Evolutionary conservation across 1,139 yeast species (phyloP), one percentile per base, ranked within the genome.

Genomic region (Taphrina populina): DNA sequence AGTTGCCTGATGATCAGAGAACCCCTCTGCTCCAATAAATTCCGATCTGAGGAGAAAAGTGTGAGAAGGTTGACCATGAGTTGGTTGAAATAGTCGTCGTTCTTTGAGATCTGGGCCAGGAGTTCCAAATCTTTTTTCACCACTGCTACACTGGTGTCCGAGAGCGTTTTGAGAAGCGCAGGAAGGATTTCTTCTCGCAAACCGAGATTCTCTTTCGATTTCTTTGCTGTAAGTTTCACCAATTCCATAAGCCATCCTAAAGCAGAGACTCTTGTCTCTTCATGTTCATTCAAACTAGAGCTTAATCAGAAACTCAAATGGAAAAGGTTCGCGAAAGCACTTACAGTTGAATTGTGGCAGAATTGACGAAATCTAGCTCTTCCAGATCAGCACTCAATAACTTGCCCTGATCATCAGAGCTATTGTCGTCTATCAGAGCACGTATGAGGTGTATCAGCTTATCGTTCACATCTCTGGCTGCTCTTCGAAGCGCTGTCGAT

Each of bases 241-340:
- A 94, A 74, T 76, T 88, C 81, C 23, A 83, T 82, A 33, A 94
- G 74, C 98, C 98, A 94, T 62, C 90, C 96, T 44, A 94, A 73
- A 17, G 95, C 85, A 0, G 95, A 88, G 17, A 88, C 77, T 61
- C 94, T 75, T 0, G 96, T 86, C 32, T 83, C 80, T 62, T 88
- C 95, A 63, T 87, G 84, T 57, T 83, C 85, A 62, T 79, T 81
- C 59, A 79, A 19, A 5, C 41, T 36, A 19, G 24, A 17, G 7
- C 10, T 17, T 27, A 8, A 33, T 8, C 13, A 8, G 15, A 10
- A 10, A 7, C 15, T 33, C 15, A 11, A 8, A 27, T 27, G 30
- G 8, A 15, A 8, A 33, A 8, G 36, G 15, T 10, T 19, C 17
- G 7, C 36, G 17, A n/a, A 19, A 24, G 19, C 10, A 5, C 41